A percentile compares a stretch with the other conserved stretches of the same genome.
Conservation (phyloP, 305 asterid species). For the Rubia peregrina region DNA sequence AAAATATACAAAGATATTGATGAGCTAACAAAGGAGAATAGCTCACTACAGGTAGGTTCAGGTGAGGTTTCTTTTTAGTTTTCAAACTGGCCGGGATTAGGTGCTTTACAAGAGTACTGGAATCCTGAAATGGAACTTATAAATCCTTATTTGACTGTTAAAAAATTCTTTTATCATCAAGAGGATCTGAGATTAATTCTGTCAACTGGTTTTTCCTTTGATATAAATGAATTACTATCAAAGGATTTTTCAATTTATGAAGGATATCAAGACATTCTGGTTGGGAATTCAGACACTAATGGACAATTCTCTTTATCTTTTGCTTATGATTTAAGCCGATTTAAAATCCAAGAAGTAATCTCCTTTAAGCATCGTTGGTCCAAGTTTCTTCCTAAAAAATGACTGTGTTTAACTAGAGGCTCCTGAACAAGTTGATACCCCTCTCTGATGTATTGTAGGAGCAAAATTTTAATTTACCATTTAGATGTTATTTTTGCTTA, state of each 20-base stretch:
- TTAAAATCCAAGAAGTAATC: neutral
- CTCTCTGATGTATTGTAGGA: neutral
- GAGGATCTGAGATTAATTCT: neutral
- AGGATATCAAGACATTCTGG: neutral
- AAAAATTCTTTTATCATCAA: too few relatives aligned
- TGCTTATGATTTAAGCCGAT: neutral
- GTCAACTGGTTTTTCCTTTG: too few relatives aligned
- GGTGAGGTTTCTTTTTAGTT: neutral
- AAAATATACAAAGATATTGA: too few relatives aligned
- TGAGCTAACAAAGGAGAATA: neutral
- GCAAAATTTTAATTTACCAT: neutral
- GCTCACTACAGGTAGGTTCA: neutral
- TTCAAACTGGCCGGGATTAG: neutral
- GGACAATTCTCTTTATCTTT: neutral
- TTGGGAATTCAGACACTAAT: neutral
- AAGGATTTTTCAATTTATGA: neutral
- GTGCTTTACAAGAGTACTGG: neutral
- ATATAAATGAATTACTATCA: neutral
- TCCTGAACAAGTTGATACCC: neutral
- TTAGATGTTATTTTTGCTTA: neutral
- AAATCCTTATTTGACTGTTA: neutral
- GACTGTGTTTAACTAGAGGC: neutral
- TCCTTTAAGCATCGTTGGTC: neutral
- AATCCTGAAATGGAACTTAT: neutral
- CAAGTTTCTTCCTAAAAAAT: neutral